Evolutionary conservation across 2,329 filamentous ascomycete species (phyloP), one percentile per base, ranked within the genome.

Genomic region (Epicoccum sorghinum): DNA sequence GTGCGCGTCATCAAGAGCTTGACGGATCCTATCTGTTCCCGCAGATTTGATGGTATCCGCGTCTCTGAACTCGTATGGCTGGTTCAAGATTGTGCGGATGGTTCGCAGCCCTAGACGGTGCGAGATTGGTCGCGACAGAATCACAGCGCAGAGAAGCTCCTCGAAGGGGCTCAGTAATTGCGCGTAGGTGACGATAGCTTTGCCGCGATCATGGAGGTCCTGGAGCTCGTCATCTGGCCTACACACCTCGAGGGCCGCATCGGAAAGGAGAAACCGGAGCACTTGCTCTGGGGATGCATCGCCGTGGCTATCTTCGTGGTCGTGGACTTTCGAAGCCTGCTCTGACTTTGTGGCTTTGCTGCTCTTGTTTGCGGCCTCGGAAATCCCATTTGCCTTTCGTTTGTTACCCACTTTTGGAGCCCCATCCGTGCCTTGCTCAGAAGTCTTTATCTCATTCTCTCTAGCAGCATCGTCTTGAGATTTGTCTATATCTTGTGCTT

Each of bases 51-150:
- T 69, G 4, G 69, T 63, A 14, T 62, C 61, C 7, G 73, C 68
- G 8, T 53, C 67, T n/a, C 47, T 71, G 64, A 76, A 72, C 9
- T 65, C 64, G 63, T 79, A 78, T 0, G 78, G 78, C 10, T 68
- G 59, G 55, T 79, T 80, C 37, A 80, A 68, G 12, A 40, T 33
- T 5, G 45, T 47, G 12, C 36, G 25, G 12, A 80, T 61, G 2
- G 74, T 71, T 10, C 78, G 68, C 37, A 79, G 66, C 10, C 78
- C 78, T 0, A 81, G 70, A 24, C 66, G 68, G 56, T 80, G 78
- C 9, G 73, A 73, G 40, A 80, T 78, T 0, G 78, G 77, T 7
- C 78, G 72, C 8, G 74, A 78, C 5, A 81, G 68, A 13, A 80
- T 66, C 29, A 78, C 68, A 7, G 78, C 77, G 50, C 71, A 74